Conservation (phyloP, 164 flowering plant species). For the Macadamia tetraphylla region DNA sequence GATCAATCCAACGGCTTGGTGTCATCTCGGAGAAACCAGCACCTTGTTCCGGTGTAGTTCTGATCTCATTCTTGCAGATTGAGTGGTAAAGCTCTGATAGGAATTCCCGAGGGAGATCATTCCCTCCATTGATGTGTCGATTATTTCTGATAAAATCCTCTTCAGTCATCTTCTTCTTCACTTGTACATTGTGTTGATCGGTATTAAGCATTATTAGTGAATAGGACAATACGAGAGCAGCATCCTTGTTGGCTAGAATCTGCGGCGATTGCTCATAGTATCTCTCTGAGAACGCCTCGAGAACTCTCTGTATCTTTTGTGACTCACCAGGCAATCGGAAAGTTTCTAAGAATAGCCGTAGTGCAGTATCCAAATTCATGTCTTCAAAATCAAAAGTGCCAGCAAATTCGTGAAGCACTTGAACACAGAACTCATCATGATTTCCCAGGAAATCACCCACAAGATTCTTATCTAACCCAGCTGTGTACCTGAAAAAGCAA, state of each 20-base stretch:
- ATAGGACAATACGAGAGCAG: conserved; percentile 37
- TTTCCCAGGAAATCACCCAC: conserved; percentile 40
- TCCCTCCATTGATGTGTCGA: conserved; percentile 38
- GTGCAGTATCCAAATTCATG: conserved; percentile 38
- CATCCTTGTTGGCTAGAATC: conserved; percentile 38
- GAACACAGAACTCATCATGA: conserved; percentile 39
- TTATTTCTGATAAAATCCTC: conserved; percentile 44
- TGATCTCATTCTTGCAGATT: conserved; percentile 39
- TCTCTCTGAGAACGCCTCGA: conserved; percentile 47
- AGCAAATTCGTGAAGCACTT: conserved; percentile 41
- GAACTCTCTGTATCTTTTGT: conserved; percentile 40
- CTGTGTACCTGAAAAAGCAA: conserved; percentile 39
- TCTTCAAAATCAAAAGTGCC: conserved; percentile 37
- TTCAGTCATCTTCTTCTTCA: conserved; percentile 49
- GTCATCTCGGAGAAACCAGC: conserved; percentile 32
- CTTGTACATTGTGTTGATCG: conserved; percentile 42
- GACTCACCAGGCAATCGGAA: conserved; percentile 45
- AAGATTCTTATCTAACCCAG: conserved; percentile 39
- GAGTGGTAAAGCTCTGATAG: conserved; percentile 34
- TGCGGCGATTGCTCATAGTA: conserved; percentile 42
- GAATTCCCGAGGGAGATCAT: conserved; percentile 39
- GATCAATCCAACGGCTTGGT: conserved; percentile 35
- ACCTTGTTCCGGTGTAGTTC: conserved; percentile 31
- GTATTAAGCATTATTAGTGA: conserved; percentile 46
- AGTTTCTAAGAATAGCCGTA: conserved; percentile 39